Evolutionary conservation across 768 basidiomycete genomes (phyloP), one percentile per base, ranked within the genome.

Genomic region (Mycena alexandri): DNA sequence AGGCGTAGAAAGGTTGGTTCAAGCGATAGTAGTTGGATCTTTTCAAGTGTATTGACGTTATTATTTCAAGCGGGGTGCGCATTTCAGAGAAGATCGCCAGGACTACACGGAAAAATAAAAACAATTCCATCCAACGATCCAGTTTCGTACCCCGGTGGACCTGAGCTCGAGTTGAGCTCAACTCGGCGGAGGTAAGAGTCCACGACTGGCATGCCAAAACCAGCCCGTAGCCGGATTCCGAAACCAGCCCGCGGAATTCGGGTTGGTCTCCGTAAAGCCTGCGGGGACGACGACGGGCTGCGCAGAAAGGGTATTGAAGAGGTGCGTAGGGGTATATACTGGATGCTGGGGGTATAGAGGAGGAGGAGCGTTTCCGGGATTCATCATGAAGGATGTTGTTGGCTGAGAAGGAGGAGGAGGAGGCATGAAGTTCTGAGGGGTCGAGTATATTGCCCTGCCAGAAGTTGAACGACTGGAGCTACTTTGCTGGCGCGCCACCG

Each of bases 251-350:
- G 64, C 64, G 0, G 36, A 5, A 50, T 9, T 43, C 1, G 69
- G 56, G 46, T 70, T 48, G 10, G 53, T 61, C n/a, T 70, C 64
- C 5, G 69, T 70, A 44, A 70, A 70, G 13, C 69, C 69, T 9
- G 64, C n/a, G 6, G 69, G 69, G 12, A 70, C 61, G 24, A 70
- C 64, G 61, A 70, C 69, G 12, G 60, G 69, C 1, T 70, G 69
- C 9, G 60, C 12, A 1, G 65, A 46, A 14, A 70, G 55, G 2
- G 69, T 65, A 36, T 38, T 56, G 58, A 60, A 66, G 9, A 6
- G 42, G 36, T 33, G 55, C 2, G 41, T 16, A 9, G 22, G 55
- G 13, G 12, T 14, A 21, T 65, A 44, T 13, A 13, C 22, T 6
- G 33, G 33, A 19, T 7, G 14, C 19, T 13, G 41, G 10, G 29